phyloP scores from a whole-genome alignment of 2,329 filamentous ascomycete species.

The Venturia pyrina region DNA sequence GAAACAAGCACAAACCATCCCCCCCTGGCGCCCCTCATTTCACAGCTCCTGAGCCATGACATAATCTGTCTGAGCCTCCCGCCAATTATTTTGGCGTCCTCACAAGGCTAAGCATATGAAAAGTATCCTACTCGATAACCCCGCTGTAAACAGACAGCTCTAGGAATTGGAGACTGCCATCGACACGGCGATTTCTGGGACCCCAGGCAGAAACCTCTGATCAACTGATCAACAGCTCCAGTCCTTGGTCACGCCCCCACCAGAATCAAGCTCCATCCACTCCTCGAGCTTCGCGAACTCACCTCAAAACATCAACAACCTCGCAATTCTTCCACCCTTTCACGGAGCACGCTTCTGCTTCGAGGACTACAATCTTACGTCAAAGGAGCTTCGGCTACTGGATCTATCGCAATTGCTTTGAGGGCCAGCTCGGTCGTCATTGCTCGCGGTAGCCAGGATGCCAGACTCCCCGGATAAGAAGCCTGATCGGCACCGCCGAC shows the following conservation, averaged over 20 bases:
- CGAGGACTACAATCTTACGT: background rate
- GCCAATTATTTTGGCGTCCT: background rate
- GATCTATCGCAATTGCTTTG: conserved; percentile 46
- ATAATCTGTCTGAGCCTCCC: background rate
- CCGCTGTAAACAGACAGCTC: background rate
- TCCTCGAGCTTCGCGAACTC: background rate
- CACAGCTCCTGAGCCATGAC: background rate
- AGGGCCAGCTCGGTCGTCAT: conserved; percentile 45
- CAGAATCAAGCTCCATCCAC: background rate
- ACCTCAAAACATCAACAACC: background rate
- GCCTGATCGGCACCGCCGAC: conserved; percentile 20
- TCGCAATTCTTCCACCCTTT: background rate
- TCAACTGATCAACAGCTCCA: background rate
- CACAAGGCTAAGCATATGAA: conserved; percentile 3
- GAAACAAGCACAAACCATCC: background rate
- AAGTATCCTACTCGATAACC: background rate
- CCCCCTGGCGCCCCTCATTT: background rate
- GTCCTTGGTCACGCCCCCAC: background rate
- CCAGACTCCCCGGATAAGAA: conserved; percentile 22
- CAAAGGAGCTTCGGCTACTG: conserved; percentile 5
- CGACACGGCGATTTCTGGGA: background rate
- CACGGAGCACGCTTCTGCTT: background rate
- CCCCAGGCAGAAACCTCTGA: background rate
- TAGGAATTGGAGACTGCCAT: background rate
- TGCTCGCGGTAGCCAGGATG: conserved; percentile 35